phyloP scores from a whole-genome alignment of 495 filamentous ascomycete genomes.

The Aspergillus heteromorphus region DNA sequence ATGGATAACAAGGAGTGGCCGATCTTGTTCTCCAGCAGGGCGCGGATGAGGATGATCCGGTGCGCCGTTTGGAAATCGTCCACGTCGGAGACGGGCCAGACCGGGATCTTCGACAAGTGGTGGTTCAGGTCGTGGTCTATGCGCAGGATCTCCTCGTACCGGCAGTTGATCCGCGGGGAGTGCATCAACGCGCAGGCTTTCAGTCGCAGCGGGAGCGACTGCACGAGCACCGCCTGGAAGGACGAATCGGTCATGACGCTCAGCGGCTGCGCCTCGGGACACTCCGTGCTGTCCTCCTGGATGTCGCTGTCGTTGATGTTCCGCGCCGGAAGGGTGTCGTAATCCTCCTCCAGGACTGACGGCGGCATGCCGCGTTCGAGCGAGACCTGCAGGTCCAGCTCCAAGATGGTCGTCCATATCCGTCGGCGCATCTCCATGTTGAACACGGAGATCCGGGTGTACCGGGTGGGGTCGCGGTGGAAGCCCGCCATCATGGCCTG shows the following conservation, averaged over 20 bases:
- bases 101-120: conserved; percentile 32
- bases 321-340: conserved; percentile 49
- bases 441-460: conserved; percentile 48
- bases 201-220: conserved; percentile 33
- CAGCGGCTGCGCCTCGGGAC: conserved; percentile 25
- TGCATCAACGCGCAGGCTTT: conserved; percentile 37
- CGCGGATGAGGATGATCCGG: conserved; percentile 28
- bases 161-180: conserved; percentile 37
- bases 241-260: conserved; percentile 36
- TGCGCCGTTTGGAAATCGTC: conserved; percentile 24
- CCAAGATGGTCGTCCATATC: conserved; percentile 63
- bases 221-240: conserved; percentile 28
- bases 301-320: conserved; percentile 47
- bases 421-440: conserved; percentile 61
- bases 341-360: conserved; percentile 49
- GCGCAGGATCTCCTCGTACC: conserved; percentile 41
- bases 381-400: conserved; percentile 55
- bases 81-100: conserved; percentile 22
- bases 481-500: conserved; percentile 53
- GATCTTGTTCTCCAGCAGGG: conserved; percentile 33
- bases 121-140: conserved; percentile 38
- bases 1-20: conserved; percentile 33
- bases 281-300: conserved; percentile 29
- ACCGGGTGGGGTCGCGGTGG: conserved; percentile 50
- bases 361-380: conserved; percentile 56